phyloP scores from a whole-genome alignment of 768 basidiomycete genomes.

The Lentinula raphanica region DNA sequence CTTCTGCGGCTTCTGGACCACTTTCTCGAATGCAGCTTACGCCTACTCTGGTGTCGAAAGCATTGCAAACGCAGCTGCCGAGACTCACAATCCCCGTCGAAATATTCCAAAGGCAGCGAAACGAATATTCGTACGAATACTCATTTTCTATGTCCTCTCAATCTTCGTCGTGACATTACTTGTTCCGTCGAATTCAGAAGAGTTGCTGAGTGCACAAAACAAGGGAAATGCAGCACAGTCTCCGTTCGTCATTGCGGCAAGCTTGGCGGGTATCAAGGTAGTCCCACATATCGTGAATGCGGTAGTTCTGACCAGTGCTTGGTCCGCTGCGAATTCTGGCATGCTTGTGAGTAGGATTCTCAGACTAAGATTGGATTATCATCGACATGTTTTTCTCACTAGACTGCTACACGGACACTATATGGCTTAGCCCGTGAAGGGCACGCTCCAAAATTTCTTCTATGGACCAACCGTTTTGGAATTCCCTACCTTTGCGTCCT shows the following conservation, averaged over 20 bases:
- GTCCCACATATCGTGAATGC: conserved; percentile 71
- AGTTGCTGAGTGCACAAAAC: conserved; percentile 18
- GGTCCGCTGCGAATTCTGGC: conserved; percentile 59
- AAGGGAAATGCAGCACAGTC: conserved; percentile 45
- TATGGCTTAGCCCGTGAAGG: conserved; percentile 49
- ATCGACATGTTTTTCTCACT: conserved; percentile 16
- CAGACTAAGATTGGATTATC: conserved; percentile 17
- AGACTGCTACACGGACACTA: conserved; percentile 47
- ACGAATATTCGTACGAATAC: conserved; percentile 40
- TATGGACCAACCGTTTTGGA: conserved; percentile 42
- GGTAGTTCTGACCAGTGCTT: conserved; percentile 62
- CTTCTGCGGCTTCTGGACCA: conserved; percentile 46
- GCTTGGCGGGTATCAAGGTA: conserved; percentile 53
- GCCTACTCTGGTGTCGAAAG: conserved; percentile 61
- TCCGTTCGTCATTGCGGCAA: conserved; percentile 72
- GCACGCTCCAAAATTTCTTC: conserved; percentile 40
- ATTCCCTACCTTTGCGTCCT: conserved; percentile 41
- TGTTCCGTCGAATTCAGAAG: conserved; percentile 53
- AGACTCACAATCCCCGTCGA: conserved; percentile 58
- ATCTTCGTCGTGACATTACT: conserved; percentile 62
- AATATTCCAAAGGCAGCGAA: conserved; percentile 62
- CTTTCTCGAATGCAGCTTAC: conserved; percentile 38
- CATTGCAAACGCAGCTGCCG: conserved; percentile 38
- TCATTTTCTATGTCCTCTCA: conserved; percentile 44
- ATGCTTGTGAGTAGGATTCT: conserved; percentile 24